Base-by-base conservation (phyloP, 2,329 filamentous ascomycete genomes). In the Trichoderma polysporum region DNA sequence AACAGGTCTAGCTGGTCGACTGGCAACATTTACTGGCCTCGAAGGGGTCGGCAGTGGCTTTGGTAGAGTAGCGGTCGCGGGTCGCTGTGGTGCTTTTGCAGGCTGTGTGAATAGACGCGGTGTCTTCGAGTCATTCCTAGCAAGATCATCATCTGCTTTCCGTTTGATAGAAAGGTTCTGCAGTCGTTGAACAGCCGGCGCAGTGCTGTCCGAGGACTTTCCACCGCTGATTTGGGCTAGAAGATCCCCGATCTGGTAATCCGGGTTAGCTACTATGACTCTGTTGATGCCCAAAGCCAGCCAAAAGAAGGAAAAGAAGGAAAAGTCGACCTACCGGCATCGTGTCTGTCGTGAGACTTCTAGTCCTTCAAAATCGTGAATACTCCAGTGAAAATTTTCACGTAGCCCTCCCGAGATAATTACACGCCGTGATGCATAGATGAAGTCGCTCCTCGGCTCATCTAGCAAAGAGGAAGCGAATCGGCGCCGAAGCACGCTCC, bases 221-320 rank as follows among this genome's bases (percentile, higher is more conserved):
- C 83, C 82, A 73, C 87, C 87, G 70, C 81, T 85, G 70, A 90
- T 90, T 74, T 87, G 84, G 70, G 86, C 87, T 37, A 78, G 71
- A 58, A 78, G 73, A 68, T 78, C 77, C 70, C 76, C 75, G 61
- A 78, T 78, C 77, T 78, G 57, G 35, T 52, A 33, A 35, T 19
- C 7, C 8, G 52, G 22, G 17, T 68, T 52, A 68, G 66, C 15
- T 29, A 29, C 19, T 22, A 25, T 17, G 17, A n/a, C n/a, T n/a
- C 39, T 15, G 39, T 33, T 66, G 64, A 47, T 54, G 37, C 61
- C 61, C 61, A 47, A 50, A 54, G 25, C 49, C 27, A 52, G 61
- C 45, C 25, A 29, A 37, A 15, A 12, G 35, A 29, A 17, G 13
- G 41, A 9, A 25, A 39, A 39, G 12, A 19, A 35, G 29, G 15